A percentile compares a stretch with the other conserved stretches of the same genome.
phyloP scores from a whole-genome alignment of 179 eudicot genomes.

The Vitellaria paradoxa region DNA sequence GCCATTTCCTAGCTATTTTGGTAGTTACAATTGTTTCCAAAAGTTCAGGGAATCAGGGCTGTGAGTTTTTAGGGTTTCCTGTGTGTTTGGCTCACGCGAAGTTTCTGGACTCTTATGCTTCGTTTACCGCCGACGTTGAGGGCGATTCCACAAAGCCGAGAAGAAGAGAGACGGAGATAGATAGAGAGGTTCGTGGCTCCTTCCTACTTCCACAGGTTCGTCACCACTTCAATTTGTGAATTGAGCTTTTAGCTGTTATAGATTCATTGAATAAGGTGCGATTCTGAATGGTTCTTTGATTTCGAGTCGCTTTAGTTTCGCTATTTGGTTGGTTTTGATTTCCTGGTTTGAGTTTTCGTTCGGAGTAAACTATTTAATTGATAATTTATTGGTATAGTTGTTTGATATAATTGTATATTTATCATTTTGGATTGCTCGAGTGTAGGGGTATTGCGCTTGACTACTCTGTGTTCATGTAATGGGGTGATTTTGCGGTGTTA shows the following conservation, averaged over 20 bases:
- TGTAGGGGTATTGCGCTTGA: neutral
- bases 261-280: neutral
- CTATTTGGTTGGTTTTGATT: neutral
- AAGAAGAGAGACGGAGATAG: neutral
- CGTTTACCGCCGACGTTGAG: neutral
- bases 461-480: neutral
- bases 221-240: neutral
- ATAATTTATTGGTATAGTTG: too few relatives aligned
- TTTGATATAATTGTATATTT: too few relatives aligned
- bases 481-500: neutral
- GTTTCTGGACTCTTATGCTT: neutral
- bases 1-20: too few relatives aligned
- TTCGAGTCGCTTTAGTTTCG: neutral
- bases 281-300: neutral
- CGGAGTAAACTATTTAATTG: neutral
- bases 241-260: neutral
- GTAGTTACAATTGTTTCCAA: neutral
- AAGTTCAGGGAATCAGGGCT: neutral
- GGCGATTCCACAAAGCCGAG: neutral
- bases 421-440: neutral
- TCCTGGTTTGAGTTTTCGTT: neutral
- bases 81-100: neutral
- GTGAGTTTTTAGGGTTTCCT: neutral
- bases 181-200: conserved; percentile 6
- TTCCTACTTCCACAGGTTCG: neutral